Evolutionary conservation across 805 yeast species (phyloP).

Genomic region (Suhomyces pyralidae): DNA sequence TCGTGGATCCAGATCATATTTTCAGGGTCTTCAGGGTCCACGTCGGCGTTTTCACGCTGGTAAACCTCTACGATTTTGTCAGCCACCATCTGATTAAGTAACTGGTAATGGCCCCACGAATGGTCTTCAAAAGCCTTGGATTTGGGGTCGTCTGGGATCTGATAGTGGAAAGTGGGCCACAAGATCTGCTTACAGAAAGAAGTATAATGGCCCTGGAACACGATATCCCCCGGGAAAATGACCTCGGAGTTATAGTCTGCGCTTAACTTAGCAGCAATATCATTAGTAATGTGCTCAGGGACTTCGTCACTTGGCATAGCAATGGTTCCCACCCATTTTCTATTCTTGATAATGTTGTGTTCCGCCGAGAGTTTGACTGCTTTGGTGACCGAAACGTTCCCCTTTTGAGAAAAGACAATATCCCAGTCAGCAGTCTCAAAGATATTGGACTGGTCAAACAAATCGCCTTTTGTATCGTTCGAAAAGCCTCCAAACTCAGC

Average conservation of each 20-base stretch:
- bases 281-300: slow-evolving; percentile 51
- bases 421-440: slow-evolving; percentile 69
- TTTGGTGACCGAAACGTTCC: slow-evolving; percentile 86
- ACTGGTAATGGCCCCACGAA: slow-evolving; percentile 83
- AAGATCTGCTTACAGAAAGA: slow-evolving; percentile 90
- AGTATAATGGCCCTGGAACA: slow-evolving; percentile 86
- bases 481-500: slow-evolving; percentile 77
- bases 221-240: slow-evolving; percentile 70
- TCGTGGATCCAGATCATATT: slow-evolving; percentile 93
- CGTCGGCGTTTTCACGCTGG: slow-evolving; percentile 36
- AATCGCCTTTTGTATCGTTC: slow-evolving; percentile 43
- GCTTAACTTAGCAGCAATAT: slow-evolving; percentile 48
- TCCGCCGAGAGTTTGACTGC: slow-evolving; percentile 65
- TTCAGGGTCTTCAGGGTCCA: slow-evolving; percentile 37
- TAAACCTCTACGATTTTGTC: slow-evolving; percentile 67
- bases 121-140: slow-evolving; percentile 94
- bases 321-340: slow-evolving; percentile 83
- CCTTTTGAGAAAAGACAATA: slow-evolving; percentile 64
- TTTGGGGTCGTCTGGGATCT: slow-evolving; percentile 92
- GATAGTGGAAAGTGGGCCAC: slow-evolving; percentile 94
- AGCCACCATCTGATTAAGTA: slow-evolving; percentile 76
- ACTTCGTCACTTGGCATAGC: slow-evolving; percentile 89
- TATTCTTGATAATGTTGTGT: slow-evolving; percentile 31
- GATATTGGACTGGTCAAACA: slow-evolving; percentile 40
- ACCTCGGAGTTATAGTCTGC: slow-evolving; percentile 57